Base-by-base conservation (phyloP, 257 asterid genomes). In the Lycium barbarum region DNA sequence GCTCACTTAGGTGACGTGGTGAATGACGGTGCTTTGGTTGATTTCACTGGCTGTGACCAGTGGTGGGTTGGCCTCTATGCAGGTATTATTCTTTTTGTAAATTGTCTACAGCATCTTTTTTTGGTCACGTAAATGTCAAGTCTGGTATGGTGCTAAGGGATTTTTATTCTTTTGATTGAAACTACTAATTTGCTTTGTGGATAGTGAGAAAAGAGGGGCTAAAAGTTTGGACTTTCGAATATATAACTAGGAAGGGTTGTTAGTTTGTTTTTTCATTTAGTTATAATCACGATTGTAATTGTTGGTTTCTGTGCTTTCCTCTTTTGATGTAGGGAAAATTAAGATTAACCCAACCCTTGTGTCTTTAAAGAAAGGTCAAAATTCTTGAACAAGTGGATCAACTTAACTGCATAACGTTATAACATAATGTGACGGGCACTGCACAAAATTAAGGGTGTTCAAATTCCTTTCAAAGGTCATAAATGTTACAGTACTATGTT, bases 1-100 rank as follows among this genome's bases (percentile, higher is more conserved):
- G 96, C 92, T 0, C 91, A 89, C 73, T 57, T 90, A 68, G 98
- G 99, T 1, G 94, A 96, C 43, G 97, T 94, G n/a, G 95, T 96
- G 11, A 89, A 90, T 11, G 95, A 96, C 47, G 99, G 99, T 7
- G 95, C 92, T 38, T 85, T 96, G 5, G 97, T 94, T 12, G 99
- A 96, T 82, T 96, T 96, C 84, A 82, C 97, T 13, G 99, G 99
- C 3, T 85, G 91, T 68, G 36, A 84, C 86, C 93, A 86, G 73
- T 94, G 99, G 99, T 96, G 99, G 99, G 98, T 96, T 68, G 99
- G 99, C 82, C 93, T 96, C 3, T 94, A 91, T 76, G 99, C 98
- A 88, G 98, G 98, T 95, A 61, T 73, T 54, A 17, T 61, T 76
- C 22, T 45, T 22, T 13, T 47, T 5, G 2, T 35, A 33, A 1